A percentile compares a stretch with the other conserved stretches of the same genome.
These are phyloP conservation scores for Phanerochaete sordida DNA, from an alignment of 768 basidiomycete species.

Conservation along the genomic window DNA sequence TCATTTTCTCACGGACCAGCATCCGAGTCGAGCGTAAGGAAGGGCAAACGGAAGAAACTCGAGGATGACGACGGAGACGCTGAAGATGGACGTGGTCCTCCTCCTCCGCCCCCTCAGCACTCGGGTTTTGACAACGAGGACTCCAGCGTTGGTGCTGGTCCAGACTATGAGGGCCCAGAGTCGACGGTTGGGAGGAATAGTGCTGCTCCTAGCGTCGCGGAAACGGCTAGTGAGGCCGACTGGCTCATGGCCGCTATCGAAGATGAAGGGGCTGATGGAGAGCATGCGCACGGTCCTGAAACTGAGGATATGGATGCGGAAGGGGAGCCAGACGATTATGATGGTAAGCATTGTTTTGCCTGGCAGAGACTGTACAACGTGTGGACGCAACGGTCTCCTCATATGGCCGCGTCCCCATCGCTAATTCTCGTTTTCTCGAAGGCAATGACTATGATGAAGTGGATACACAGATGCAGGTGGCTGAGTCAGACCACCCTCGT, in stretches of 20 bases:
- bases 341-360: constrained; percentile 30
- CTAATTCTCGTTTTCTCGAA: constrained; percentile 56
- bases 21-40: constrained; percentile 54
- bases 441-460: constrained; percentile 41
- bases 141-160: constrained; percentile 54
- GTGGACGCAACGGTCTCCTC: constrained; percentile 28
- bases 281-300: constrained; percentile 18
- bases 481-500: constrained; percentile 8
- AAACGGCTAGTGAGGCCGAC: constrained; percentile 69
- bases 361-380: constrained; percentile 21
- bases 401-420: constrained; percentile 41
- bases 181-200: constrained; percentile 49
- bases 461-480: constrained; percentile 18
- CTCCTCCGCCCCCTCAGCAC: constrained; percentile 53
- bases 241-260: constrained; percentile 90
- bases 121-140: constrained; percentile 44
- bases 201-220: constrained; percentile 62
- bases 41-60: constrained; percentile 85
- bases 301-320: constrained; percentile 21
- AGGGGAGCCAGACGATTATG: constrained; percentile 25
- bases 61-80: constrained; percentile 84
- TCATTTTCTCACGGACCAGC: constrained; percentile 36
- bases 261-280: constrained; percentile 39
- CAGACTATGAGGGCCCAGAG: constrained; percentile 23
- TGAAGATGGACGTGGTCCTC: constrained; percentile 67